Evolutionary conservation across 768 basidiomycete genomes (phyloP).

Genomic region (Auricularia sp.): DNA sequence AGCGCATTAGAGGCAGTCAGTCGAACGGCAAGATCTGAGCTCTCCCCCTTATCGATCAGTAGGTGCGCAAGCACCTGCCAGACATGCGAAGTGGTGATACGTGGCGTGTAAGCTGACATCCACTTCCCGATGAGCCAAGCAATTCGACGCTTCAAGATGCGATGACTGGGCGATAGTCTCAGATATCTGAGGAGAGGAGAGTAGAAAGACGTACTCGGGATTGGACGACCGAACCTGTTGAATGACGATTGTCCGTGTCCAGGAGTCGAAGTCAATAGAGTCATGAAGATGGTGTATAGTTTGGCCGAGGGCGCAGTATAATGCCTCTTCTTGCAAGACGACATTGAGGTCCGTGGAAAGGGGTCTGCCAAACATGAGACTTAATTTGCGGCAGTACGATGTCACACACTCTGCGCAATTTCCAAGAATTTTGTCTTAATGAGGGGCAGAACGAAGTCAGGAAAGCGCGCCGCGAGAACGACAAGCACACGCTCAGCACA

Average conservation of each 20-base stretch:
- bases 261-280: slow-evolving; percentile 56
- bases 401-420: slow-evolving; percentile 20
- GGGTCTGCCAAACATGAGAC: neutral
- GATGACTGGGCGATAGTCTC: slow-evolving; percentile 43
- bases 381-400: neutral
- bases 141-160: slow-evolving; percentile 88
- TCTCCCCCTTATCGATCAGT: slow-evolving; percentile 52
- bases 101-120: slow-evolving; percentile 50
- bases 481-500: slow-evolving; percentile 90
- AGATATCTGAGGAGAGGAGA: slow-evolving; percentile 1
- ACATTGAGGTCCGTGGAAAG: slow-evolving; percentile 41
- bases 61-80: slow-evolving; percentile 80
- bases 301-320: slow-evolving; percentile 85
- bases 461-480: slow-evolving; percentile 62
- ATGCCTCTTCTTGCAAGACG: slow-evolving; percentile 70
- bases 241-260: slow-evolving; percentile 52
- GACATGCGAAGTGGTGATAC: slow-evolving; percentile 45
- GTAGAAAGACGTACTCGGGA: slow-evolving; percentile 36
- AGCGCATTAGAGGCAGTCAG: slow-evolving; percentile 75
- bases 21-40: slow-evolving; percentile 77
- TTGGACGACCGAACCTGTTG: slow-evolving; percentile 51
- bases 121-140: slow-evolving; percentile 92
- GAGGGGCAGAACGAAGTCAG: slow-evolving; percentile 56
- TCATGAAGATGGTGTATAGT: slow-evolving; percentile 55
- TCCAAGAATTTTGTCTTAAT: slow-evolving; percentile 50